These are phyloP conservation scores for Haplosporangium sp. DNA, from an alignment of 371 early-diverging fungal species.

Conservation along the genomic window DNA sequence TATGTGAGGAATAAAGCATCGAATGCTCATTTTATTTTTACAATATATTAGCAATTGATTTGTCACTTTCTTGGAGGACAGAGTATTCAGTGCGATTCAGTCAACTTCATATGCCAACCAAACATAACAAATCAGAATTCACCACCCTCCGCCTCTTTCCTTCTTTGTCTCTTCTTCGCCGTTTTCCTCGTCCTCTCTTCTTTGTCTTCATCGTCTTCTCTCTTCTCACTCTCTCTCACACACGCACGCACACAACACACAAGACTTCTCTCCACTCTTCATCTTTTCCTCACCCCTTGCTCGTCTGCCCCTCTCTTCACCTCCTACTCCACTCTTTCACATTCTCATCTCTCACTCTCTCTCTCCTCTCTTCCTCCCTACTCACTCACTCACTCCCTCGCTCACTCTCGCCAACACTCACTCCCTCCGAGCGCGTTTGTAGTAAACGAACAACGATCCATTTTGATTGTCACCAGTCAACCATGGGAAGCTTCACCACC, in stretches of 20 bases:
- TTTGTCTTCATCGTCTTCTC: not conserved
- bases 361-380: not conserved
- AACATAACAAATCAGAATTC: no score
- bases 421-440: constrained; percentile 4
- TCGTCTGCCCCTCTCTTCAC: not conserved
- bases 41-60: no score
- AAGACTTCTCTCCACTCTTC: not conserved
- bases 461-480: not conserved
- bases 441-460: not conserved
- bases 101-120: not conserved
- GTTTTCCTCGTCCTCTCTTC: not conserved
- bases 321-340: not conserved
- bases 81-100: not conserved
- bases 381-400: not conserved
- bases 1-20: no score
- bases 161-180: not conserved
- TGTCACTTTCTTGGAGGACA: no score
- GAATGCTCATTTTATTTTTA: no score
- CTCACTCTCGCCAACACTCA: not conserved
- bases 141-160: not conserved
- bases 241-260: no score
- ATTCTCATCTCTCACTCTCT: not conserved
- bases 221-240: not conserved
- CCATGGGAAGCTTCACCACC: constrained; percentile 45
- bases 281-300: not conserved